Evolutionary conservation across 306 rosid genomes (phyloP), one percentile per base, ranked within the genome.

Genomic region (Castanea mollissima): DNA sequence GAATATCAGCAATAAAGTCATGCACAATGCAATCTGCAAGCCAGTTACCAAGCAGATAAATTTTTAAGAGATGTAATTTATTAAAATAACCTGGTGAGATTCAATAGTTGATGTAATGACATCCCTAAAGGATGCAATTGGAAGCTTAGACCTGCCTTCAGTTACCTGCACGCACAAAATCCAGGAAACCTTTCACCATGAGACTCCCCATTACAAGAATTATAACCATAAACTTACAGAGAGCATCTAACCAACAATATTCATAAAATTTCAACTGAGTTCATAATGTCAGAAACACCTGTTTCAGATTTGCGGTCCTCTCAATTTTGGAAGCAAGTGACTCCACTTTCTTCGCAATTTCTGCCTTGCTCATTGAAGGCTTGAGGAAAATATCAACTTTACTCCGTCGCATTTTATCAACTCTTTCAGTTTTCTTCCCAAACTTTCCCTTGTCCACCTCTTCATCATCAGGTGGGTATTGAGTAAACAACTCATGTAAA

Each of bases 71-170:
- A 65, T 31, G 80, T 31, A 27, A 57, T 41, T 64, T 55, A 65
- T 29, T 51, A 54, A 71, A 84, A 75, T 83, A 83, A 91, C 99
- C 98, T 96, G 99, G 89, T 96, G 85, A 81, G 97, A 90, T 75
- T 90, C 92, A 78, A 89, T 80, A 15, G 91, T 80, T 41, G 99
- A 86, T 65, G 94, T 81, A 74, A 96, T 92, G 69, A 35, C 83
- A 86, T 91, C 96, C 89, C 67, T 83, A 86, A 84, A 96, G 83
- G 96, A 83, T 27, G 93, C 79, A 84, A 96, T 93, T 27, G 99
- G 98, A 82, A 96, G 98, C 88, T 84, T 91, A 68, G 89, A 84
- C 83, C 89, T 93, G 29, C 18, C 71, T 76, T 76, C 76, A 34
- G 76, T 55, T 75, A 93, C 77, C 99, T 96, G 92, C 80, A 58